A percentile compares a stretch with the other conserved stretches of the same genome.
phyloP scores from a whole-genome alignment of 257 asterid species.

The Salvia splendens region DNA sequence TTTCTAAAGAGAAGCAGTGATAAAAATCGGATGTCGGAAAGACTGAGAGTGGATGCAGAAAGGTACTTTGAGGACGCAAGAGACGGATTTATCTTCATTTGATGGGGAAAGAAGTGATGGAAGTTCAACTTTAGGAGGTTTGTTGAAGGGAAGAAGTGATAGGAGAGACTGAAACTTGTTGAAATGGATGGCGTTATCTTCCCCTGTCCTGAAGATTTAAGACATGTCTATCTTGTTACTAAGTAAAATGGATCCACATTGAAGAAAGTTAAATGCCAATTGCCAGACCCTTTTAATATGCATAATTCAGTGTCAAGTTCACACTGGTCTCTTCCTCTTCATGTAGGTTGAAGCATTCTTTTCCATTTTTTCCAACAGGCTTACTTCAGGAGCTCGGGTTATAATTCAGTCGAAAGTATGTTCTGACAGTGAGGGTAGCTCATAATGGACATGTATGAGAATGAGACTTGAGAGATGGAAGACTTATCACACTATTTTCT shows the following conservation, averaged over 20 bases:
- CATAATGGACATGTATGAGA: conserved; percentile 24
- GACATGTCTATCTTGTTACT: background rate
- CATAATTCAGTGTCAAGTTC: background rate
- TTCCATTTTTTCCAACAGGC: conserved; percentile 54
- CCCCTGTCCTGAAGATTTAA: conserved; percentile 69
- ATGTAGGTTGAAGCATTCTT: conserved; percentile 38
- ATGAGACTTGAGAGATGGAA: background rate
- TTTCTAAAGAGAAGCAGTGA: conserved; percentile 70
- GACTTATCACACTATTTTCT: background rate
- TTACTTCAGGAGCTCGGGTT: conserved; percentile 98
- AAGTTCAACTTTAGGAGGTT: conserved; percentile 69
- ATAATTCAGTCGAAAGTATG: conserved; percentile 69
- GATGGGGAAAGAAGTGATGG: conserved; percentile 94
- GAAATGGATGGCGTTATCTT: conserved; percentile 73
- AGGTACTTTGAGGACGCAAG: conserved; percentile 78
- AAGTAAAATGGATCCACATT: conserved; percentile 49
- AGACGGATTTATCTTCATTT: conserved; percentile 86
- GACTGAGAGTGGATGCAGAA: conserved; percentile 78
- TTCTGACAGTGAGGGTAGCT: conserved; percentile 37
- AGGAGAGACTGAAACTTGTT: conserved; percentile 45
- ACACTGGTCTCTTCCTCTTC: conserved; percentile 29
- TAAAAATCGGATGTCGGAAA: conserved; percentile 51
- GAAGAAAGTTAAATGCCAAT: conserved; percentile 89
- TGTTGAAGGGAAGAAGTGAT: conserved; percentile 38
- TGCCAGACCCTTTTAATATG: conserved; percentile 28